Percentiles rank a stretch among this genome's conserved stretches.
Evolutionary conservation across 352 stramenopile genomes (phyloP).

Genomic region (Globisporangium takayamanum): DNA sequence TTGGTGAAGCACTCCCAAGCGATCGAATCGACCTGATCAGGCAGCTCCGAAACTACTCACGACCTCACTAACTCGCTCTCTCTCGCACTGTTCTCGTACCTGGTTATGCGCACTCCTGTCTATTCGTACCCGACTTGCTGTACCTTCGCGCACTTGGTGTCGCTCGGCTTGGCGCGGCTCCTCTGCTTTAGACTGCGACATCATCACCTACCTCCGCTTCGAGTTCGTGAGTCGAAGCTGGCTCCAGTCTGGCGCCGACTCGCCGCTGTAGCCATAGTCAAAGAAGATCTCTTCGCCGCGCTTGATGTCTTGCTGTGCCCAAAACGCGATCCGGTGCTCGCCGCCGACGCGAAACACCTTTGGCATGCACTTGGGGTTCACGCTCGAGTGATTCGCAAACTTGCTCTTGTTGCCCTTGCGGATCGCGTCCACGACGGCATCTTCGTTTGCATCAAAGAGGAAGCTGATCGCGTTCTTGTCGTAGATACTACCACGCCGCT

Average conservation of each 20-base stretch:
- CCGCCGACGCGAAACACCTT: slow-evolving; percentile 80
- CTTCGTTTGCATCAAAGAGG: slow-evolving; percentile 89
- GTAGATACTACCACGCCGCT: slow-evolving; percentile 77
- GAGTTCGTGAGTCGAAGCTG: slow-evolving; percentile 37
- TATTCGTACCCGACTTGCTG: too few relatives aligned
- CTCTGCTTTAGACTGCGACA: not conserved
- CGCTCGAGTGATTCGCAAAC: slow-evolving; percentile 79
- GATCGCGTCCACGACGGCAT: slow-evolving; percentile 87
- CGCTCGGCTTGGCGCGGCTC: too few relatives aligned
- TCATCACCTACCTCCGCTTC: slow-evolving; percentile 5
- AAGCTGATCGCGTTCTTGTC: slow-evolving; percentile 85
- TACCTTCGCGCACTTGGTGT: too few relatives aligned
- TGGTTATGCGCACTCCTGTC: too few relatives aligned
- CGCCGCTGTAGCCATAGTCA: slow-evolving; percentile 59
- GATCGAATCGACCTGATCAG: too few relatives aligned
- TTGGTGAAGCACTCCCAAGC: too few relatives aligned
- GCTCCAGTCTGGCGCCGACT: slow-evolving; percentile 59
- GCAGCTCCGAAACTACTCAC: too few relatives aligned
- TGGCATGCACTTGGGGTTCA: slow-evolving; percentile 71
- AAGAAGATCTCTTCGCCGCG: slow-evolving; percentile 72
- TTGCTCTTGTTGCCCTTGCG: slow-evolving; percentile 92
- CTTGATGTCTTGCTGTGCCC: slow-evolving; percentile 84
- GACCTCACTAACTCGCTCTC: too few relatives aligned
- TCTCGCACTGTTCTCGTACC: too few relatives aligned
- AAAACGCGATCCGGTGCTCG: slow-evolving; percentile 90